These are phyloP conservation scores for Trametes versicolor DNA, from an alignment of 1,284 basidiomycete genomes.

Conservation along the genomic window DNA sequence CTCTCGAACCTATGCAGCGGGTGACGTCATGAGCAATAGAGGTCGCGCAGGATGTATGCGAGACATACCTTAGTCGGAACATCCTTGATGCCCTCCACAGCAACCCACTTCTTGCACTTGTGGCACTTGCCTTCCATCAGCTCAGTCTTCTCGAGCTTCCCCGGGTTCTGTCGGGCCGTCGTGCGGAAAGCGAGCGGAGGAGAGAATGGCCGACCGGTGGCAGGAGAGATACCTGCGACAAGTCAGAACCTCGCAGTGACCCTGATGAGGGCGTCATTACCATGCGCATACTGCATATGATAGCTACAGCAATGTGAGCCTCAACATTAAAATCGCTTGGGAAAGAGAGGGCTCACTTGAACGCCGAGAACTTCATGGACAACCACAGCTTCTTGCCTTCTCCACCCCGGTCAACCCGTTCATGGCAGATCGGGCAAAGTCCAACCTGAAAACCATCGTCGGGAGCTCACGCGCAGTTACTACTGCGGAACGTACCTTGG, in stretches of 20 bases:
- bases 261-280: constrained; percentile 47
- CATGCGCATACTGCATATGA: constrained; percentile 83
- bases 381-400: constrained; percentile 73
- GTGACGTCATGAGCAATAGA: neutral
- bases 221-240: constrained; percentile 65
- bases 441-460: constrained; percentile 53
- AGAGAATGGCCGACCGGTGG: constrained; percentile 73
- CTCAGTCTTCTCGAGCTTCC: constrained; percentile 65
- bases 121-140: constrained; percentile 81
- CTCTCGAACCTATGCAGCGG: constrained; percentile 65
- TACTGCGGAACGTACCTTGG: constrained; percentile 53
- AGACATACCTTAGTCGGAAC: constrained; percentile 68
- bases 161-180: constrained; percentile 52
- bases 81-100: constrained; percentile 75
- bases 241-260: constrained; percentile 14
- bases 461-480: neutral
- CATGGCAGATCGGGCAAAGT: constrained; percentile 80
- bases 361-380: constrained; percentile 82
- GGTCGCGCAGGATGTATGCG: neutral
- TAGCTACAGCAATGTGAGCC: constrained; percentile 56
- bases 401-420: constrained; percentile 68
- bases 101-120: constrained; percentile 75
- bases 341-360: constrained; percentile 60
- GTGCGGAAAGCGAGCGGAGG: constrained; percentile 75
- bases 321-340: neutral